These are phyloP conservation scores for Penicillium sp. DNA, from an alignment of 2,329 filamentous ascomycete genomes.

Conservation along the genomic window DNA sequence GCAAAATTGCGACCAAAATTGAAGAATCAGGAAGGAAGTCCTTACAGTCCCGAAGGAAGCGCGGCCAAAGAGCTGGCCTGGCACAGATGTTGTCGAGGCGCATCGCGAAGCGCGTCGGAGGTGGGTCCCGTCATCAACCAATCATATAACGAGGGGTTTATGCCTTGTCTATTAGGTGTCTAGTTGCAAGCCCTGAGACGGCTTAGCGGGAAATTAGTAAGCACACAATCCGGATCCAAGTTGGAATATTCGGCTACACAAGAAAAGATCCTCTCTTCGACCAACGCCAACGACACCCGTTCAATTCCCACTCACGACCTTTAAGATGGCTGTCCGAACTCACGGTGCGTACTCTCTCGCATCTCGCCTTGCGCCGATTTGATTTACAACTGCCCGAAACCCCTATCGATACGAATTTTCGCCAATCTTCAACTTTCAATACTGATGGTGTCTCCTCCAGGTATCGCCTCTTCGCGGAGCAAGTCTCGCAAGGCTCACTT, in stretches of 20 bases:
- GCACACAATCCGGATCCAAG: slow-evolving; percentile 21
- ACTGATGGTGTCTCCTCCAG: slow-evolving; percentile 20
- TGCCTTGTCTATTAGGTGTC: not conserved
- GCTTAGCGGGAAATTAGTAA: slow-evolving; percentile 19
- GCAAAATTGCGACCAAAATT: not conserved
- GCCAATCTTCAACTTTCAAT: slow-evolving; percentile 5
- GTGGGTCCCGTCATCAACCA: not conserved
- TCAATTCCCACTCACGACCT: slow-evolving; percentile 20
- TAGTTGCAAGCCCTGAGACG: slow-evolving; percentile 10
- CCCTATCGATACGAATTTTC: slow-evolving; percentile 4
- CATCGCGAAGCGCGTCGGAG: not conserved
- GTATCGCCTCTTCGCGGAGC: slow-evolving; percentile 66
- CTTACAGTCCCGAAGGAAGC: not conserved
- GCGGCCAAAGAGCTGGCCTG: not conserved
- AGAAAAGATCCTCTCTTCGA: slow-evolving; percentile 18
- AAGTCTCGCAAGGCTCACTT: slow-evolving; percentile 99
- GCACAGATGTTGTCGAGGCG: not conserved
- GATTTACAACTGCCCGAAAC: slow-evolving; percentile 2
- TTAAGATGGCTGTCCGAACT: slow-evolving; percentile 23
- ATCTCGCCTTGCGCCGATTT: slow-evolving; percentile 1
- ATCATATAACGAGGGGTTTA: accelerated
- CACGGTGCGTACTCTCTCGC: slow-evolving; percentile 14
- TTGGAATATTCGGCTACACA: slow-evolving; percentile 15
- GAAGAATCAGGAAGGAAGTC: too few species aligned
- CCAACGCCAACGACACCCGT: slow-evolving; percentile 21